Conservation (phyloP, 805 yeast species). For the Hanseniaspora singularis region DNA sequence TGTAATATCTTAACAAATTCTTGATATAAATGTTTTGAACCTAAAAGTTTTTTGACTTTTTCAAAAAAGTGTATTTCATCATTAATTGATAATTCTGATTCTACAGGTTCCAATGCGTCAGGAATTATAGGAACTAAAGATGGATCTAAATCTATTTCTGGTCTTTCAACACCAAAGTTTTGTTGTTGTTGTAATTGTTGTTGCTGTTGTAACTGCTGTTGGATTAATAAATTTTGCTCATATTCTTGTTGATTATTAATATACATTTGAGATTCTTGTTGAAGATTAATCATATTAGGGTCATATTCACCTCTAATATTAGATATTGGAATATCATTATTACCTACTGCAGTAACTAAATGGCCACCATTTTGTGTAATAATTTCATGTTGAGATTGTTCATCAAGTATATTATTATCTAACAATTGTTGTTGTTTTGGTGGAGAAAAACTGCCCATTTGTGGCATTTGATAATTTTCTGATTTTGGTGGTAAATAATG, state of each 20-base stretch:
- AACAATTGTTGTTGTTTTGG: conserved; percentile 24
- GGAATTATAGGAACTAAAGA: conserved; percentile 76
- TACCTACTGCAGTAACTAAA: conserved; percentile 17
- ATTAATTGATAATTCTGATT: conserved; percentile 46
- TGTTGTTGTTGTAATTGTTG: conserved; percentile 22
- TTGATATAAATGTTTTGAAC: conserved; percentile 78
- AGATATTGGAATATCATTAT: conserved; percentile 29
- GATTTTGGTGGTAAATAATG: conserved; percentile 7
- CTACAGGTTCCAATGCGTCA: conserved; percentile 58
- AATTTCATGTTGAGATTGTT: conserved; percentile 28
- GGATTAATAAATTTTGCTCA: conserved; percentile 23
- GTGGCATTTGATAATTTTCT: conserved; percentile 25
- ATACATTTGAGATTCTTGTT: conserved; percentile 17
- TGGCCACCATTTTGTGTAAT: conserved; percentile 10
- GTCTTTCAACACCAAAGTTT: conserved; percentile 28
- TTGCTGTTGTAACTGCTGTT: conserved; percentile 19
- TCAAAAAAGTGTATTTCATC: conserved; percentile 89
- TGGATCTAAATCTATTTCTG: conserved; percentile 40
- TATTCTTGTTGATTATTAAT: conserved; percentile 18
- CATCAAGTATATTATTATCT: conserved; percentile 20
- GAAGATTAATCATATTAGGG: conserved; percentile 22
- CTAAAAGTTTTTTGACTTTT: conserved; percentile 75
- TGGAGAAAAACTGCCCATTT: conserved; percentile 31
- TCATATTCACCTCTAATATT: conserved; percentile 28
- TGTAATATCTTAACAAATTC: conserved; percentile 85